Evolutionary conservation across 345 rosid genomes (phyloP).

Genomic region (Euphorbia pulcherrima): DNA sequence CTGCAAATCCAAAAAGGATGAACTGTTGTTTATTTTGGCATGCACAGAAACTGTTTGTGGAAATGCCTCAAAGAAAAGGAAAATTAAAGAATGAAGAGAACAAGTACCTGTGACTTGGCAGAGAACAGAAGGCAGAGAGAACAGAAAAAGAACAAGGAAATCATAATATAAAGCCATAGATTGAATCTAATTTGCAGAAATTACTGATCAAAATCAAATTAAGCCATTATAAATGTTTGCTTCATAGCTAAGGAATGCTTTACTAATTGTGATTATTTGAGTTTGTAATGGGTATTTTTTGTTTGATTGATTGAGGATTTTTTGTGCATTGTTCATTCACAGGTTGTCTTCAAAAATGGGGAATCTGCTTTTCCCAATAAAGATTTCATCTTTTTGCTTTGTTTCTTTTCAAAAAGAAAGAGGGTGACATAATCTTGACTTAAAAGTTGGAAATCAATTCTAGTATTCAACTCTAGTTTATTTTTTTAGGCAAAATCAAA

Average conservation of each 20-base stretch:
- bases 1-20: conserved; percentile 36
- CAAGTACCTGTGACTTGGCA: conserved; percentile 31
- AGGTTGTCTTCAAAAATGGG: conserved; percentile 18
- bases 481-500: not conserved
- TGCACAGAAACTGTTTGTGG: not conserved
- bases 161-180: conserved; percentile 53
- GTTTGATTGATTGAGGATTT: conserved; percentile 28
- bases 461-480: not conserved
- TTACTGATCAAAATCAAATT: conserved; percentile 20
- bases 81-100: not conserved
- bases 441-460: not conserved
- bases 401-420: conserved; percentile 7
- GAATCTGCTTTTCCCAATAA: conserved; percentile 42
- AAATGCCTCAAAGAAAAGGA: not conserved
- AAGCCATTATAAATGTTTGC: conserved; percentile 1
- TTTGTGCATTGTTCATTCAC: conserved; percentile 30
- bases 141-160: conserved; percentile 32
- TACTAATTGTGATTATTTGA: conserved; percentile 2
- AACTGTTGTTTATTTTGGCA: not conserved
- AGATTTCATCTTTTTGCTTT: conserved; percentile 17
- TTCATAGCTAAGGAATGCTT: not conserved
- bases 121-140: conserved; percentile 23
- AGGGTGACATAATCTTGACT: conserved; percentile 15
- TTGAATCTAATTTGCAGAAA: not conserved
- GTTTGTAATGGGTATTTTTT: not conserved